Evolutionary conservation across 1,284 basidiomycete genomes (phyloP), one percentile per base, ranked within the genome.

Genomic region (Austroboletus niveus): DNA sequence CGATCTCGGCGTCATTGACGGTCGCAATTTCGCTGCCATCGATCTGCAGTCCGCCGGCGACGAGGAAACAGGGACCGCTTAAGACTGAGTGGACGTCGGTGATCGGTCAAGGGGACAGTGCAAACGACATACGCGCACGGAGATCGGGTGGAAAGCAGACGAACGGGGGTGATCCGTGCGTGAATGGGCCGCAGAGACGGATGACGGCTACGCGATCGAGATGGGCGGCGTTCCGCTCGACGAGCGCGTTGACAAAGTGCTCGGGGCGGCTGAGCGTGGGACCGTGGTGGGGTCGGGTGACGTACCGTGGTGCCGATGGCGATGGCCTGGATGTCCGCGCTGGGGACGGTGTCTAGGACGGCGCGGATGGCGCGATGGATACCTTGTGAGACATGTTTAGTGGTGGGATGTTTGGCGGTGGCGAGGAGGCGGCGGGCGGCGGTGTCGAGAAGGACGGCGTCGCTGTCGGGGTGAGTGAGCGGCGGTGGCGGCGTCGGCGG

Each of bases 221-320:
- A 5, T 75, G 69, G 7, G 71, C 61, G 20, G 65, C 64, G 55
- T 81, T 75, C 35, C 73, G 68, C 61, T 82, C 79, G 41, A 82
- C 65, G 2, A 82, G 74, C 0, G 80, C 79, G 54, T 82, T 81
- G 51, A 81, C 72, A 65, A 81, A 81, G 42, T 72, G 70, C 71
- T 72, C 15, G 12, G 29, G 4, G 11, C 0, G 5, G 5, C 3
- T 49, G 27, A 54, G 49, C 1, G 36, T 2, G 15, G 7, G 10
- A 10, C 1, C 8, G n/a, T 7, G 11, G 2, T 12, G 6, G 5
- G 1, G 0, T 5, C n/a, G 24, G 29, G 5, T 45, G 54, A 4
- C 68, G 6, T 46, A 72, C 70, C 1, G 71, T 72, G 0, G 72
- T 73, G 4, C 72, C 71, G 48, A 72, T 66, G 36, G 72, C 57